A percentile compares a stretch with the other conserved stretches of the same genome.
phyloP scores from a whole-genome alignment of 2,329 filamentous ascomycete species.

The Chrysosporium queenslandicum region DNA sequence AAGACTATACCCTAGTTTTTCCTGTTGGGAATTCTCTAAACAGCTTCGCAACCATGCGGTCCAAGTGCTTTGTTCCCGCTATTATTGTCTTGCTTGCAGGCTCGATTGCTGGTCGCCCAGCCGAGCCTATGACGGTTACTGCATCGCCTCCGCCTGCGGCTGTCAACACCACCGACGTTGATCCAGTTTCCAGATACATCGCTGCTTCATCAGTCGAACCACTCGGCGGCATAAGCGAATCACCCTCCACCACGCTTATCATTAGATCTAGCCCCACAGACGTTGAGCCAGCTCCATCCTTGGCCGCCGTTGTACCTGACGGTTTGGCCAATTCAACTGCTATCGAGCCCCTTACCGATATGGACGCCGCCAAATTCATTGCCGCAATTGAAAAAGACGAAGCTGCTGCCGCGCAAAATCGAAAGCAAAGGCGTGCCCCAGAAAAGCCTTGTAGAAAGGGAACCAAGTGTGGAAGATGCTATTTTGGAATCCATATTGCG shows the following conservation, averaged over 20 bases:
- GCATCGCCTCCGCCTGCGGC: neutral
- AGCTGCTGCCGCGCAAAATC: neutral
- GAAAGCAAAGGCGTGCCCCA: too few species aligned
- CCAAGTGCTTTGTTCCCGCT: neutral
- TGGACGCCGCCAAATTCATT: neutral
- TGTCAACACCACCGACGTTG: neutral
- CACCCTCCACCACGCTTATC: neutral
- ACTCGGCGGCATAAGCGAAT: too few species aligned
- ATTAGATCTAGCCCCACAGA: neutral
- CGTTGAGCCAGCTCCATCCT: too few species aligned
- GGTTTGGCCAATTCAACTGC: neutral
- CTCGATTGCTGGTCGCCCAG: neutral
- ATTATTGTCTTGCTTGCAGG: neutral
- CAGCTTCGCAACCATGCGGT: neutral
- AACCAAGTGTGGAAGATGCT: constrained; percentile 1
- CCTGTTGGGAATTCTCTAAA: neutral
- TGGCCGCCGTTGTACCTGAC: neutral
- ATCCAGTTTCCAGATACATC: neutral
- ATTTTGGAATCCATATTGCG: neutral
- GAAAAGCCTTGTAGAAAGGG: too few species aligned
- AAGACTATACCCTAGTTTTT: too few species aligned
- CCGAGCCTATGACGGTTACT: neutral
- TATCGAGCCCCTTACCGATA: neutral
- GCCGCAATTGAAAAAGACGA: neutral
- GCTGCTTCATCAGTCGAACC: too few species aligned